Conservation (phyloP, 768 basidiomycete genomes). For the Tricholoma sp. region DNA sequence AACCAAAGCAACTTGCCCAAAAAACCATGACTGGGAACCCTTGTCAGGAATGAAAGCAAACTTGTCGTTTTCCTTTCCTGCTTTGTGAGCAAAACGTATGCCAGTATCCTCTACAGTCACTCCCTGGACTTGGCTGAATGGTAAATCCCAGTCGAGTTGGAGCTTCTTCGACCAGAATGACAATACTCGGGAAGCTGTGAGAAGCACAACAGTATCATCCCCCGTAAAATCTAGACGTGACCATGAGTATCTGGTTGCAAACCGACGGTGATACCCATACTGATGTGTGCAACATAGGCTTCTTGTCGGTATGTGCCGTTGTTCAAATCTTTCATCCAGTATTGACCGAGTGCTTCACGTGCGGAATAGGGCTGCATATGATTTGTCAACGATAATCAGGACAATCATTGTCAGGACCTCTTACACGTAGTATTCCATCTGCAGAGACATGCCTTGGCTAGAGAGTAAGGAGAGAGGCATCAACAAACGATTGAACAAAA, state of each 20-base stretch:
- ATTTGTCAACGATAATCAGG: background rate
- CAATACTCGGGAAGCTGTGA: constrained; percentile 76
- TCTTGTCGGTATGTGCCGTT: constrained; percentile 83
- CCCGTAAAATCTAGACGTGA: constrained; percentile 58
- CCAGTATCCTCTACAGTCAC: constrained; percentile 89
- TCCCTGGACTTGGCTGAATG: constrained; percentile 80
- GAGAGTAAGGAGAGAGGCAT: constrained; percentile 4
- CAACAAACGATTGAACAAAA: too few species aligned
- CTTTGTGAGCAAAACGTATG: constrained; percentile 80
- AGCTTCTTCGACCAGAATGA: constrained; percentile 85
- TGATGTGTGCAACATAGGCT: constrained; percentile 87
- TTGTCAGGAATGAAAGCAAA: constrained; percentile 77
- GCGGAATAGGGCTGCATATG: constrained; percentile 71
- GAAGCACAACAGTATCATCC: constrained; percentile 71
- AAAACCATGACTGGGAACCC: constrained; percentile 74
- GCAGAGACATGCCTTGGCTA: constrained; percentile 82
- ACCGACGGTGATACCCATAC: constrained; percentile 38
- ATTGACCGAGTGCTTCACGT: constrained; percentile 90
- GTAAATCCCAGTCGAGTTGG: constrained; percentile 86
- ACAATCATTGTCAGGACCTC: constrained; percentile 22
- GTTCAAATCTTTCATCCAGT: constrained; percentile 94
- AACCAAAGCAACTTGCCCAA: constrained; percentile 66
- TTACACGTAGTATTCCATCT: constrained; percentile 83
- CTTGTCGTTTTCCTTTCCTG: constrained; percentile 67
- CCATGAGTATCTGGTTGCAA: background rate